Base-by-base conservation (phyloP, 108 stramenopile genomes). In the Cyclotella baltica region DNA sequence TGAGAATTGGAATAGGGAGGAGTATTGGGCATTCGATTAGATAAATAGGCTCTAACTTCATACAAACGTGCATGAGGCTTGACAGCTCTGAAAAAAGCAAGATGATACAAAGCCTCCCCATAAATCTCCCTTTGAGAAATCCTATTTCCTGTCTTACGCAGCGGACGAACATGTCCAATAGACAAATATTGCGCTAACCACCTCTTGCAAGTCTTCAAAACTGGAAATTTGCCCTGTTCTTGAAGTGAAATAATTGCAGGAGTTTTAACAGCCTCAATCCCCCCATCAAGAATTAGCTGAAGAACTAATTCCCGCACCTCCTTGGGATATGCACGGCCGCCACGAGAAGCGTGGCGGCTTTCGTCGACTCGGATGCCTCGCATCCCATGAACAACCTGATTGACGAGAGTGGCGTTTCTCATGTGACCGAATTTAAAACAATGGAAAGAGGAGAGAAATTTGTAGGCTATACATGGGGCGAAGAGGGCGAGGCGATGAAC, bases 71-170 rank as follows among this genome's bases (percentile, higher is more conserved):
- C 70, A 40, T 72, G 56, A 4, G 58, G 58, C 0, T 28, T 13
- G n/a, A 70, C 53, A 8, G 18, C 36, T 22, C 70, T 19, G 34
- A 28, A 70, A 57, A 70, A 22, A 2, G 70, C 70, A 3, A 70
- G 55, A n/a, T 51, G 47, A 23, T 28, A 2, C 31, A 35, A 28
- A 18, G 16, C 53, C 20, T 56, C 20, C 8, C 53, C 53, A n/a
- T 56, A 6, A 20, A 56, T 10, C 23, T 56, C 53, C 16, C 46
- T 10, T 16, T 46, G 13, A 13, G 46, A 10, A 46, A 10, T 10
- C 10, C 16, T 10, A 46, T 46, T 46, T 16, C 46, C 46, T 46
- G 46, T 46, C 13, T 46, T 10, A 16, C 46, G 46, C 16, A 13
- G 10, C 16, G 46, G 46, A 46, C 10, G 46, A 16, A 46, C 58